Evolutionary conservation across 768 basidiomycete species (phyloP).

Genomic region (Boletus patriciae): DNA sequence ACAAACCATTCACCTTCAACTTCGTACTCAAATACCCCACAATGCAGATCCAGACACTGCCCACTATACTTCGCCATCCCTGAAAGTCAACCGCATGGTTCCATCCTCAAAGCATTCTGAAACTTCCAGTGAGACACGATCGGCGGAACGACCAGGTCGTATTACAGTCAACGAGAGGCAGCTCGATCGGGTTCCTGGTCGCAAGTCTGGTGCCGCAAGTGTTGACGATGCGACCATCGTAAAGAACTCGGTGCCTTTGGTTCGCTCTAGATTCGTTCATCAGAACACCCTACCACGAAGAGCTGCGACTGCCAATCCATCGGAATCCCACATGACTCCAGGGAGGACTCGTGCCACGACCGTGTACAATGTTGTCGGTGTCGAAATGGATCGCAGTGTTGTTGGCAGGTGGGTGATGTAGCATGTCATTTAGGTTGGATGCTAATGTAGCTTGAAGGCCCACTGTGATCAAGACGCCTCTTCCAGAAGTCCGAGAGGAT

Average conservation of each 20-base stretch:
- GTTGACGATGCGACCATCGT: background rate
- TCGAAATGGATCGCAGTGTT: background rate
- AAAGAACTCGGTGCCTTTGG: background rate
- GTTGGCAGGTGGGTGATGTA: background rate
- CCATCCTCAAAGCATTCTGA: background rate
- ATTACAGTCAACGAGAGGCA: background rate
- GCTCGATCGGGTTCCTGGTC: background rate
- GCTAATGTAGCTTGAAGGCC: background rate
- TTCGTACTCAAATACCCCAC: background rate
- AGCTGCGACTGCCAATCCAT: background rate
- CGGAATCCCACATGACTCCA: background rate
- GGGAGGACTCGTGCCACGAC: background rate
- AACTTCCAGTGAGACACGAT: background rate
- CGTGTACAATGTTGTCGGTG: background rate
- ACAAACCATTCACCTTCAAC: background rate
- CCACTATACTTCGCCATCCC: background rate
- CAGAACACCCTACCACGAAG: background rate
- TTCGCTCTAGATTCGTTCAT: background rate
- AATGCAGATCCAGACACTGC: background rate
- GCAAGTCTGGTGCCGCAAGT: too few relatives aligned
- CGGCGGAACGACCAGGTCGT: background rate
- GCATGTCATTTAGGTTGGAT: background rate
- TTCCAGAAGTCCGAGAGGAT: background rate
- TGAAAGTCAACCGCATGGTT: background rate
- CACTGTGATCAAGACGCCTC: too few relatives aligned